Base-by-base conservation (phyloP, 805 yeast species). In the Starmera caribaea region DNA sequence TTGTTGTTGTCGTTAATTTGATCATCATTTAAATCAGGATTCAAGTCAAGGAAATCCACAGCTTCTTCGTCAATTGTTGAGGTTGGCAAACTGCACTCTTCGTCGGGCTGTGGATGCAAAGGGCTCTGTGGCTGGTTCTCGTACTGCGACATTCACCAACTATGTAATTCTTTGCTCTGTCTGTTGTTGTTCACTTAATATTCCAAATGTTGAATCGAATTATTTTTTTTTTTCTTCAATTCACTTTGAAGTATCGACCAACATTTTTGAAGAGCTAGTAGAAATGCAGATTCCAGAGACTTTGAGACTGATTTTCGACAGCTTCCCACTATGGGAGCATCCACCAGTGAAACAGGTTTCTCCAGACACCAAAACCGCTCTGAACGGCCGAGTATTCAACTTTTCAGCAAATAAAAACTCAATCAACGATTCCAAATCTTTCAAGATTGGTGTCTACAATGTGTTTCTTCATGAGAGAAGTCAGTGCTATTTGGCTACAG, bases 381-480 rank as follows among this genome's bases (percentile, higher is more conserved):
- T 55, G 16, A 41, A 45, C 16, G 34, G 36, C 12, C 46, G 63
- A 41, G 54, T 45, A 32, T 58, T 35, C 46, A 48, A 46, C 10
- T 55, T 42, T 32, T 40, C 47, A 10, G 26, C 45, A 37, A 49
- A 26, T 32, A 45, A 42, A 28, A 28, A 43, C 16, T 32, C 39
- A 29, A 38, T 47, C 10, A n/a, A 12, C 9, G 41, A 34, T 38
- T 38, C n/a, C 10, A 49, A 50, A n/a, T 51, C 54, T 12, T 76
- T 78, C 57, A 65, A 66, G 28, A 51, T 80, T 16, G 82, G 78
- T 1, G 78, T 76, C 1, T 76, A 74, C 50, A 71, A 70, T 47
- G 61, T 73, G 3, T 57, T 58, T 35, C 42, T 54, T 2, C 61
- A 59, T 12, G 55, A 57, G 30, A 49, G 43, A 1, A 42, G 26